Percentiles rank a stretch among this genome's conserved stretches.
Conservation (phyloP, 805 yeast species). For the Zygoascus bituminiphila region DNA sequence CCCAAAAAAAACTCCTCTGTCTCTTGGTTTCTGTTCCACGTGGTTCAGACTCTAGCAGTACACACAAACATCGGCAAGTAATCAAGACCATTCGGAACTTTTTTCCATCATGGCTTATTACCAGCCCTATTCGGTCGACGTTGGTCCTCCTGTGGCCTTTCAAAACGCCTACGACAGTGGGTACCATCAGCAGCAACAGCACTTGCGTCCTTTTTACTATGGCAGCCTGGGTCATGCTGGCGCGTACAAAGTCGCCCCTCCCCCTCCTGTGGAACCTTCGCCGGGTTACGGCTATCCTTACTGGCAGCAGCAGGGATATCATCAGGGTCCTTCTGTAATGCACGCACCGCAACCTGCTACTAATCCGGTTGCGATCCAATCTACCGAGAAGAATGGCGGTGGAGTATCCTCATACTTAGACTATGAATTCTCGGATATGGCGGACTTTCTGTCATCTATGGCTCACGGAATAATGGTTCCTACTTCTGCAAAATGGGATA, state of each 20-base stretch:
- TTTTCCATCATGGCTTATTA: background rate
- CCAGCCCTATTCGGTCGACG: background rate
- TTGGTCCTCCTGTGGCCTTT: background rate
- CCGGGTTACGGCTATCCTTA: background rate
- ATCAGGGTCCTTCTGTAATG: conserved; percentile 4
- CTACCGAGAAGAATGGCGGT: conserved; percentile 36
- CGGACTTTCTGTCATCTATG: conserved; percentile 70
- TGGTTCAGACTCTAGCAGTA: background rate
- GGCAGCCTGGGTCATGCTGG: background rate
- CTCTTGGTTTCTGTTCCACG: too few relatives aligned
- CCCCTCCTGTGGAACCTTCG: conserved; percentile 1
- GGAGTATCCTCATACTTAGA: conserved; percentile 75
- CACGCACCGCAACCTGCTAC: conserved; percentile 1
- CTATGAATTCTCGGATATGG: conserved; percentile 70
- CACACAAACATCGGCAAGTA: too few relatives aligned
- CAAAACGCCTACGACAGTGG: background rate
- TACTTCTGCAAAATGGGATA: conserved; percentile 33
- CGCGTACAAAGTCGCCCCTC: background rate
- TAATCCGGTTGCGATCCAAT: conserved; percentile 4
- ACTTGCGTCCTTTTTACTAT: background rate
- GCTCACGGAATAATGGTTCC: conserved; percentile 44
- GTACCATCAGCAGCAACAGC: background rate
- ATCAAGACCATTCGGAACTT: background rate
- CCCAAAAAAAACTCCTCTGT: background rate
- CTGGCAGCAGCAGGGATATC: conserved; percentile 5